Percentiles rank a stretch among this genome's conserved stretches.
These are phyloP conservation scores for Nicotiana noctiflora DNA, from an alignment of 257 asterid genomes.

Conservation along the genomic window DNA sequence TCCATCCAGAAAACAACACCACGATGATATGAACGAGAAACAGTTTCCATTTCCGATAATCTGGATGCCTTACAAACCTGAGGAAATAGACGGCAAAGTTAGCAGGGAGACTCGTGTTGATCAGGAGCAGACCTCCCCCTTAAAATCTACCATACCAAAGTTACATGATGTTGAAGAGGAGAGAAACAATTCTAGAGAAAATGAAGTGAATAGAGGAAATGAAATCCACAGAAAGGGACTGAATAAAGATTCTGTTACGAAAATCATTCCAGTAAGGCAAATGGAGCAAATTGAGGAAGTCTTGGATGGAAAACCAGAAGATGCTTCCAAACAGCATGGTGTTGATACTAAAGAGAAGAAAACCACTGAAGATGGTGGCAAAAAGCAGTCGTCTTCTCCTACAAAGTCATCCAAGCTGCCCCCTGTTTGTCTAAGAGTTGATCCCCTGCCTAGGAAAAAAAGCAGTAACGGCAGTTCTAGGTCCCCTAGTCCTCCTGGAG, in stretches of 20 bases:
- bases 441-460: conserved; percentile 54
- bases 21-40: conserved; percentile 15
- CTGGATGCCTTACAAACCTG: conserved; percentile 55
- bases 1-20: background rate
- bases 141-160: background rate
- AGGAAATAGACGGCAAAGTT: conserved; percentile 13
- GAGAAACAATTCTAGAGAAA: background rate
- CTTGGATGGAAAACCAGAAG: conserved; percentile 12
- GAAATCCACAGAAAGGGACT: conserved; percentile 9
- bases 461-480: conserved; percentile 32
- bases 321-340: conserved; percentile 4
- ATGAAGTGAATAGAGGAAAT: background rate
- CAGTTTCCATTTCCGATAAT: conserved; percentile 40
- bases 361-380: conserved; percentile 14
- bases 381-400: conserved; percentile 31
- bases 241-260: conserved; percentile 9
- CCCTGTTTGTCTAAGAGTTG: conserved; percentile 77
- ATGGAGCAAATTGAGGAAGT: conserved; percentile 18
- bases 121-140: background rate
- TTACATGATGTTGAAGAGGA: conserved; percentile 8
- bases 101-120: conserved; percentile 1
- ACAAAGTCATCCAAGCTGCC: conserved; percentile 52
- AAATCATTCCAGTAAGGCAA: conserved; percentile 43
- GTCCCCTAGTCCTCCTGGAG: conserved; percentile 44
- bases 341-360: conserved; percentile 14